Conservation (phyloP, 345 rosid genomes). For the Erodium maritimum region DNA sequence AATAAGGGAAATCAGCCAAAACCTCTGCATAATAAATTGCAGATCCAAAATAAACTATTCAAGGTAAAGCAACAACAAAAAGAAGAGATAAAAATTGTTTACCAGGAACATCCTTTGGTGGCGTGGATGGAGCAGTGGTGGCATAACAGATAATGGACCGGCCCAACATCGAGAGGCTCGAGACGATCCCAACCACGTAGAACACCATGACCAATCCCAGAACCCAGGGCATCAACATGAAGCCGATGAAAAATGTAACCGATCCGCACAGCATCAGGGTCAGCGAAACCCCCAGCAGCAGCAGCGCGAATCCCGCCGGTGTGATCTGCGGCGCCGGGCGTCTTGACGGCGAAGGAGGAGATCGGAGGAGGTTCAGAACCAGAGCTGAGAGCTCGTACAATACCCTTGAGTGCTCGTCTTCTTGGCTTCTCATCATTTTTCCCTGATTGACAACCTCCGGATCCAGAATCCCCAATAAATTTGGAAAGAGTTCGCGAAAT, state of each 20-base stretch:
- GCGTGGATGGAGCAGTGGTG: conserved; percentile 37
- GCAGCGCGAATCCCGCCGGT: conserved; percentile 74
- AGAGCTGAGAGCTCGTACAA: conserved; percentile 58
- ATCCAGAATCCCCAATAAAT: neutral
- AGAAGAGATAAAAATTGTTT: neutral
- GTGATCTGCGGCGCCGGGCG: conserved; percentile 29
- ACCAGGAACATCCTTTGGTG: conserved; percentile 6
- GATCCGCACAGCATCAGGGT: conserved; percentile 89
- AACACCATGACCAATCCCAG: conserved; percentile 58
- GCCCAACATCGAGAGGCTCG: conserved; percentile 57
- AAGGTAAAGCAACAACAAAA: no score
- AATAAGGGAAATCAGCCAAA: neutral
- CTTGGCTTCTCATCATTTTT: conserved; percentile 32
- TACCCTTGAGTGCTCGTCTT: conserved; percentile 42
- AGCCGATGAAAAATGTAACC: conserved; percentile 81
- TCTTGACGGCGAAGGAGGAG: conserved; percentile 37
- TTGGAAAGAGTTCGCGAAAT: neutral
- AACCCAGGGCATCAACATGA: conserved; percentile 95
- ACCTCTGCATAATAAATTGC: neutral
- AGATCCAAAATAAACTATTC: neutral
- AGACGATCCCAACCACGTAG: conserved; percentile 74
- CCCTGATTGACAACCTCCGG: neutral
- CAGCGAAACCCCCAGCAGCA: conserved; percentile 68
- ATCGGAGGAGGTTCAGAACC: conserved; percentile 55
- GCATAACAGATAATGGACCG: conserved; percentile 52